Percentiles rank a stretch among this genome's conserved stretches.
These are phyloP conservation scores for Schoenoplectus tabernaemontani DNA, from an alignment of 202 grass and related monocot species.

Conservation along the genomic window DNA sequence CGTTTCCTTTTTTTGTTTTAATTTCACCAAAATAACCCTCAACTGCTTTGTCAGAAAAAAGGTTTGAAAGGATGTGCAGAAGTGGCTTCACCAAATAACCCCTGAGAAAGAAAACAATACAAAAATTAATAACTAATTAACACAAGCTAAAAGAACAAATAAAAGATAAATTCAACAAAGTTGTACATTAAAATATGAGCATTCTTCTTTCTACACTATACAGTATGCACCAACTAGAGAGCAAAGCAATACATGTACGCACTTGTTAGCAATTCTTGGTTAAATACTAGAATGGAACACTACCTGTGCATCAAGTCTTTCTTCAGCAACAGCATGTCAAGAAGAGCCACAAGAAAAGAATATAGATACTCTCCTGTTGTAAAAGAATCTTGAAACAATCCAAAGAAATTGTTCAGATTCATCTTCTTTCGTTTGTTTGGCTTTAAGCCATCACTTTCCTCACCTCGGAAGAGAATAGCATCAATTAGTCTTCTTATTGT, in stretches of 20 bases:
- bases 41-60: conserved; percentile 53
- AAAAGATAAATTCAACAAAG: background rate
- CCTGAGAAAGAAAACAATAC: conserved; percentile 15
- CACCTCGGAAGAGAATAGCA: conserved; percentile 43
- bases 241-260: background rate
- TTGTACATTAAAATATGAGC: background rate
- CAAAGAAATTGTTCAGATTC: conserved; percentile 46
- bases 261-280: background rate
- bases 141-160: background rate
- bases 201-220: background rate
- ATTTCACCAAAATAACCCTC: conserved; percentile 33
- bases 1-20: conserved; percentile 22
- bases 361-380: conserved; percentile 24
- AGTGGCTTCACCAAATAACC: conserved; percentile 54
- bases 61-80: conserved; percentile 53
- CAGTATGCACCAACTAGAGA: background rate
- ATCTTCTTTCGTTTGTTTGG: conserved; percentile 48
- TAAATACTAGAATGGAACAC: background rate
- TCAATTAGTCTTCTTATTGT: conserved; percentile 48
- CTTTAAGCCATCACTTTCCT: conserved; percentile 35
- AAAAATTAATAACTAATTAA: conserved; percentile 9
- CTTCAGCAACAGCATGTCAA: conserved; percentile 75
- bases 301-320: conserved; percentile 77
- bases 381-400: conserved; percentile 17
- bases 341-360: conserved; percentile 64